Evolutionary conservation across 176 grass and related monocot genomes (phyloP).

Genomic region (Bothriochloa decipiens): DNA sequence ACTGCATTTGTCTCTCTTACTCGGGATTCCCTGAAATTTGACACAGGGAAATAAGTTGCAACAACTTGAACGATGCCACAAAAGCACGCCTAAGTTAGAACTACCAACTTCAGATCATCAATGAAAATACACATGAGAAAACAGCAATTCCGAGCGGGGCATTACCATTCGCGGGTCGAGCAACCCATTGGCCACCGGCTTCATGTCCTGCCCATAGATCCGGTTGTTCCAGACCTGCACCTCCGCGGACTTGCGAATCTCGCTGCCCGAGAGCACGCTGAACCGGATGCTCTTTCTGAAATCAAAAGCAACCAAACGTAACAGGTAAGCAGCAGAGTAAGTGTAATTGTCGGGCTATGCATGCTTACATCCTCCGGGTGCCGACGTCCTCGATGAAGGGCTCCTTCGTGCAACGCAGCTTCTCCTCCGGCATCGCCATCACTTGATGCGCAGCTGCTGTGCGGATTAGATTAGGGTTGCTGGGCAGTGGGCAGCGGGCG

Average conservation of each 20-base stretch:
- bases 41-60: slow-evolving; percentile 24
- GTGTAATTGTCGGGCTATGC: not conserved
- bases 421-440: slow-evolving; percentile 63
- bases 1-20: slow-evolving; percentile 57
- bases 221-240: slow-evolving; percentile 73
- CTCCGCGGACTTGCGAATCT: slow-evolving; percentile 68
- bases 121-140: not conserved
- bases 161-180: slow-evolving; percentile 84
- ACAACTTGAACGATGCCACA: not conserved
- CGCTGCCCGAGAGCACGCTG: slow-evolving; percentile 66
- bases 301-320: not conserved
- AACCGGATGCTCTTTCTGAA: slow-evolving; percentile 91
- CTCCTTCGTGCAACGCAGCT: slow-evolving; percentile 92
- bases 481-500: not conserved
- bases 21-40: slow-evolving; percentile 70
- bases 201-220: slow-evolving; percentile 53
- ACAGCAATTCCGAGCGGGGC: not conserved
- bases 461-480: not conserved
- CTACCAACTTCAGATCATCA: not conserved
- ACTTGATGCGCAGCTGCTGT: not conserved
- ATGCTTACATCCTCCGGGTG: slow-evolving; percentile 63
- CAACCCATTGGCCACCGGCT: slow-evolving; percentile 60
- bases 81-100: not conserved
- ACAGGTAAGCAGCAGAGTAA: not conserved
- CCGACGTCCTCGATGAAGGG: slow-evolving; percentile 77